Percentiles rank a stretch among this genome's conserved stretches.
Evolutionary conservation across 805 yeast genomes (phyloP).

Genomic region (Metschnikowia colocasiae): DNA sequence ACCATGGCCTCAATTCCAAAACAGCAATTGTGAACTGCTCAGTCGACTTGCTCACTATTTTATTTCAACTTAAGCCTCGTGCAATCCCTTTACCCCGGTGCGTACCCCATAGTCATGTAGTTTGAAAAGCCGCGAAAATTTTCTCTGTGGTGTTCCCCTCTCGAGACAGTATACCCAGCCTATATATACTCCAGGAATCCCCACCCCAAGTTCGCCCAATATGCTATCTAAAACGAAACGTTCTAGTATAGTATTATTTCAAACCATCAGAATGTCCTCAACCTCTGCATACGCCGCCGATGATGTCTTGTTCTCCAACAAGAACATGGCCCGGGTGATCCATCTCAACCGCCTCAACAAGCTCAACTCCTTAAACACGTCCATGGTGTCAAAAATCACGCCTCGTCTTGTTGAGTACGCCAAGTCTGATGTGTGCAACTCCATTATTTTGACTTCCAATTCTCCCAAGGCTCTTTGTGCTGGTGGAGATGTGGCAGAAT

Average conservation of each 20-base stretch:
- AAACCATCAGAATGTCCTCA: slow-evolving; percentile 20
- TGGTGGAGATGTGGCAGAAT: slow-evolving; percentile 90
- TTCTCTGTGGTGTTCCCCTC: slow-evolving; percentile 11
- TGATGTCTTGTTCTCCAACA: slow-evolving; percentile 62
- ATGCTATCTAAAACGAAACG: slow-evolving; percentile 14
- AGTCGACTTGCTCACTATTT: not conserved
- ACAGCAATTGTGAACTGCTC: not conserved
- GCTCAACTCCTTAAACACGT: slow-evolving; percentile 75
- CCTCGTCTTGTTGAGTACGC: slow-evolving; percentile 77
- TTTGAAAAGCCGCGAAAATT: slow-evolving; percentile 14
- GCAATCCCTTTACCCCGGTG: not conserved
- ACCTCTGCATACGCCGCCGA: slow-evolving; percentile 27
- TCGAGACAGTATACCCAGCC: slow-evolving; percentile 6
- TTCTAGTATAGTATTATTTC: slow-evolving; percentile 7
- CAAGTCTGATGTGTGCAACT: slow-evolving; percentile 59
- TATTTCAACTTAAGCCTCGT: not conserved
- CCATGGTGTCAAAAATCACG: slow-evolving; percentile 68
- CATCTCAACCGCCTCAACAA: slow-evolving; percentile 77
- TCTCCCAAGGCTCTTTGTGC: slow-evolving; percentile 82
- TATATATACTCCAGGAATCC: slow-evolving; percentile 13
- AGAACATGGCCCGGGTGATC: slow-evolving; percentile 66
- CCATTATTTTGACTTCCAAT: slow-evolving; percentile 64
- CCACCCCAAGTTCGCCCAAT: slow-evolving; percentile 6
- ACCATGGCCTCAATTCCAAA: not conserved
- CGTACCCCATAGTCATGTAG: slow-evolving; percentile 1